Conservation (phyloP, 352 stramenopile species). For the Pythium rishiriense region DNA sequence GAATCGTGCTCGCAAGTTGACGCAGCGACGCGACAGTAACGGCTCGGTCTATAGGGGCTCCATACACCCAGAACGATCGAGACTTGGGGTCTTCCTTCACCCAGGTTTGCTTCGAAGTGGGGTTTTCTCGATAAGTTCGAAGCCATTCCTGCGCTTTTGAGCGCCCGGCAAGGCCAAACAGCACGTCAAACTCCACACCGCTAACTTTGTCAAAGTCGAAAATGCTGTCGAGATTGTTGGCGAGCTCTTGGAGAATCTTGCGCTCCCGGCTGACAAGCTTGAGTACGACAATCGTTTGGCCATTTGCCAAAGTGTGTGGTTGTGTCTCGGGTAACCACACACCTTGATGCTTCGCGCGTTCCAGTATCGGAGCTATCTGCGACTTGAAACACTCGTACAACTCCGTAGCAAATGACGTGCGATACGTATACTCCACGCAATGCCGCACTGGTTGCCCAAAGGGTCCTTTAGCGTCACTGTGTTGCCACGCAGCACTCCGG, state of each 20-base stretch:
- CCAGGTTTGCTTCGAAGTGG: neutral
- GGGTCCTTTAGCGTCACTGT: constrained; percentile 11
- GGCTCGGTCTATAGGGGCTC: neutral
- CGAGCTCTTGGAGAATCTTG: constrained; percentile 2
- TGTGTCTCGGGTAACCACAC: neutral
- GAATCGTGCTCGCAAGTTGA: neutral
- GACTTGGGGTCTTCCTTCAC: constrained; percentile 1
- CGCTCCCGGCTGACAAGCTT: constrained; percentile 9
- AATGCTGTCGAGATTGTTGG: neutral
- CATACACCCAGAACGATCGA: constrained; percentile 12
- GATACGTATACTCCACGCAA: constrained; percentile 23
- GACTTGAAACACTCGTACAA: constrained; percentile 16
- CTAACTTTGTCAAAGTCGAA: constrained; percentile 14
- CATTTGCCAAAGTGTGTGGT: neutral
- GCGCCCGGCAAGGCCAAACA: constrained; percentile 15
- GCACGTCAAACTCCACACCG: neutral
- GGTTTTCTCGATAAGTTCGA: neutral
- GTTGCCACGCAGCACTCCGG: neutral
- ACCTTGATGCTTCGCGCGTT: neutral
- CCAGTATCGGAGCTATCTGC: neutral
- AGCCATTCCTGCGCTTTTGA: constrained; percentile 14
- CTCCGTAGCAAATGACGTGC: constrained; percentile 1
- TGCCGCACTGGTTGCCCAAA: constrained; percentile 23
- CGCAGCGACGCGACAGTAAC: neutral
- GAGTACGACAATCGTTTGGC: constrained; percentile 16